Base-by-base conservation (phyloP, 495 filamentous ascomycete genomes). In the Aspergillus biplanus region DNA sequence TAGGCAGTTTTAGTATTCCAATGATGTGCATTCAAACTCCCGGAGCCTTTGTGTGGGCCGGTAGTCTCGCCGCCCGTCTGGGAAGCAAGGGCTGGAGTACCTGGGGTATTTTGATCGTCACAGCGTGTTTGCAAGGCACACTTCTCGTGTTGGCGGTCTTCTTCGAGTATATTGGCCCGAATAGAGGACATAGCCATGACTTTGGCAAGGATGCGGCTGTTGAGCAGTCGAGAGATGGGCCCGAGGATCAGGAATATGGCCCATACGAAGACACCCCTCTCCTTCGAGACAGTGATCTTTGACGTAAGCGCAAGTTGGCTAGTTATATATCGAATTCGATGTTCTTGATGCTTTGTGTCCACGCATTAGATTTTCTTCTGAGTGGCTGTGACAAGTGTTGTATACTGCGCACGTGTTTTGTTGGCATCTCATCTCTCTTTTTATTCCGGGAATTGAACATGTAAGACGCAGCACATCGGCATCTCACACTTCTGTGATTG, bases 1-100 rank as follows among this genome's bases (percentile, higher is more conserved):
- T 96, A 2, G 91, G 91, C 39, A 96, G 91, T 70, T 74, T 99
- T 61, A 96, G 92, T 69, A 93, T 99, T 60, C 90, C 93, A 1
- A 98, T 97, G 92, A 99, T 99, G 95, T 90, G 89, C 72, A 97
- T 98, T 48, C 95, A 99, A 74, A 97, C 93, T 0, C 95, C 95
- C 0, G 95, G 95, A 7, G 90, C 89, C 64, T 88, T 96, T 67
- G 78, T 98, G 21, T 98, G 93, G 82, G 92, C 93, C 3, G 87
- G 80, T 16, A 98, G 93, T 75, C 74, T 99, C 35, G 90, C 89
- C 16, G 88, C 85, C 11, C 85, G 95, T 50, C 82, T 97, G 42
- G 95, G 95, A 6, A 78, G 77, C 73, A 86, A 85, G 21, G 94
- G 92, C 12, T 99, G 95, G 95, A 98, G 96, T 75, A 90, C 91